Base-by-base conservation (phyloP, 2,329 filamentous ascomycete species). In the Aschersonia sp. region DNA sequence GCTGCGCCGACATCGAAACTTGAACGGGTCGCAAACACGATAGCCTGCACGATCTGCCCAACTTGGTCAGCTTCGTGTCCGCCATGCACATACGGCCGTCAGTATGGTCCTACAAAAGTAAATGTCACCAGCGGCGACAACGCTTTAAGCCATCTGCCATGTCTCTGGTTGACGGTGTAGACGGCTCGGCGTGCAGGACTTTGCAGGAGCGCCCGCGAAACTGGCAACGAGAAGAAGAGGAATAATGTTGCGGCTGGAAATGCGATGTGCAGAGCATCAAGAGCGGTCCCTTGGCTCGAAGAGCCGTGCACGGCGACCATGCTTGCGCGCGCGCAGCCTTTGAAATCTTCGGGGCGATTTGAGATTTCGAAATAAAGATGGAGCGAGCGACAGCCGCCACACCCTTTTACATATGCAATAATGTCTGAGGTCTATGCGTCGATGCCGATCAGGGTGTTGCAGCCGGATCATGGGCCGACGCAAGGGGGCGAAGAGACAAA, bases 191-290 rank as follows among this genome's bases (percentile, higher is more conserved):
- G 43, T 10, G 31, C 31, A 43, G 47, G 47, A 22, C 47, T 46
- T 40, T 43, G 47, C 7, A 31, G 30, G 14, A 48, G 47, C 31
- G 40, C 43, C 11, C 44, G 39, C 39, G 30, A n/a, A 11, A 46
- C 22, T 29, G 47, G 49, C 40, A 41, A 40, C 9, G 11, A 39
- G 35, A 31, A 32, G 37, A 49, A 48, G 8, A 41, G 14, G 6
- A 41, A 11, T n/a, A 37, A 14, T 22, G 22, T 47, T 30, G 37
- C 47, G 30, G 45, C 11, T 30, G 49, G 47, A 42, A 48, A 46
- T 5, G 45, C 41, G n/a, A 47, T 45, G 32, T 51, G 47, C 5
- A 51, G 41, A 43, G 49, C 32, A 9, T 32, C 41, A 14, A 45
- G 35, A 32, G 43, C 30, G 35, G 47, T n/a, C 40, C 7, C 40